Conservation (phyloP, 495 filamentous ascomycete species). For the Penicillium atrosanguineum region DNA sequence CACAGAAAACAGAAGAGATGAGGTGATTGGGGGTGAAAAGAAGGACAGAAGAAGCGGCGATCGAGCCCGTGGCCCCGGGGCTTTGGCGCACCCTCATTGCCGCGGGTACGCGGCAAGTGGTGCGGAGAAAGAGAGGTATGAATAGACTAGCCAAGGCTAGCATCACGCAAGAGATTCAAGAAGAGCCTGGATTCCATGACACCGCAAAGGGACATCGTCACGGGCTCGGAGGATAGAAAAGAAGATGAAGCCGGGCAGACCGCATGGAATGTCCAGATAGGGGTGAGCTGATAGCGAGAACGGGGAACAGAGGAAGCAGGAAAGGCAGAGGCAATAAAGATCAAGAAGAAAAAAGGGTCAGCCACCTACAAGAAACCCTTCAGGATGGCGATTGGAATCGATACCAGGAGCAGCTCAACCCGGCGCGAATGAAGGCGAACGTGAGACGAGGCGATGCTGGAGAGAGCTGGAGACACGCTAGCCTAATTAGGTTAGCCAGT, state of each 20-base stretch:
- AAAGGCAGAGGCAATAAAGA: slow-evolving; percentile 5
- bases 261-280: slow-evolving; percentile 16
- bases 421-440: slow-evolving; percentile 7
- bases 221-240: slow-evolving; percentile 7
- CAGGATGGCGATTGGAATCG: slow-evolving; percentile 21
- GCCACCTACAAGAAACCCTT: slow-evolving; percentile 51
- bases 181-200: slow-evolving; percentile 18
- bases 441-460: slow-evolving; percentile 13
- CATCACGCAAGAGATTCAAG: slow-evolving; percentile 14
- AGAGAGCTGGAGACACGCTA: slow-evolving; percentile 26
- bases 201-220: slow-evolving; percentile 22
- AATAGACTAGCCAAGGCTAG: slow-evolving; percentile 19
- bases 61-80: slow-evolving; percentile 3
- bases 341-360: slow-evolving; percentile 28
- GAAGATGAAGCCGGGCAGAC: slow-evolving; percentile 20
- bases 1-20: slow-evolving; percentile 19
- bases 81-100: not conserved
- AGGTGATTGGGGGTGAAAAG: slow-evolving; percentile 15
- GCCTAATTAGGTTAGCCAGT: slow-evolving; percentile 8
- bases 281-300: slow-evolving; percentile 14
- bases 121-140: slow-evolving; percentile 14
- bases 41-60: slow-evolving; percentile 10
- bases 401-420: slow-evolving; percentile 9
- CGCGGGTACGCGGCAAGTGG: slow-evolving; percentile 8
- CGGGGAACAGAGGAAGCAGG: slow-evolving; percentile 11